phyloP scores from a whole-genome alignment of 331 rosid genomes.

The Prunus yedoensis region DNA sequence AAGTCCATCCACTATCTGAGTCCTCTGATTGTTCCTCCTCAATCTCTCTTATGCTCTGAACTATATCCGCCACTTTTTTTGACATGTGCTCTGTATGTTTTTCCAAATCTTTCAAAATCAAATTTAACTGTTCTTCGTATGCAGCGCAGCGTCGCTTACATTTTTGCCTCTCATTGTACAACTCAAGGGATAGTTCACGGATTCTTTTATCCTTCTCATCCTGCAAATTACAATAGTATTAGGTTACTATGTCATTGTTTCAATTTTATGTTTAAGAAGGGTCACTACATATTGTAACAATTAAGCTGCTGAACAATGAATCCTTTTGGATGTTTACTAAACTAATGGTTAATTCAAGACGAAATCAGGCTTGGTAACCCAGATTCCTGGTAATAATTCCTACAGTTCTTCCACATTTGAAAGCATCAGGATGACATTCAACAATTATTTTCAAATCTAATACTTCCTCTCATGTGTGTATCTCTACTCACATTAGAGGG shows the following conservation, averaged over 20 bases:
- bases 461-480: neutral
- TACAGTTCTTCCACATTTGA: constrained; percentile 1
- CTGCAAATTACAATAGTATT: constrained; percentile 30
- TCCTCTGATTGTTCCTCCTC: constrained; percentile 53
- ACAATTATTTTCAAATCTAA: neutral
- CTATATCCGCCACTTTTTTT: constrained; percentile 53
- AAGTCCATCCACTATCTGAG: constrained; percentile 35
- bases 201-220: constrained; percentile 80
- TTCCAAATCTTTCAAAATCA: constrained; percentile 53
- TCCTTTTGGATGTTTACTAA: neutral
- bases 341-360: neutral
- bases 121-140: constrained; percentile 62
- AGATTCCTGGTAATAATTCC: neutral
- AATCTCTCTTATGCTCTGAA: constrained; percentile 52
- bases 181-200: constrained; percentile 56
- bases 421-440: neutral
- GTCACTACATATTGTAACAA: neutral
- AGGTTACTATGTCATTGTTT: neutral
- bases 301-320: neutral
- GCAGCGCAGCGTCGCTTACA: constrained; percentile 71
- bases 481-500: neutral
- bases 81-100: constrained; percentile 71
- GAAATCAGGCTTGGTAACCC: neutral
- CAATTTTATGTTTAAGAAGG: neutral
- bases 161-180: constrained; percentile 67